Evolutionary conservation across 2,329 filamentous ascomycete genomes (phyloP).

Genomic region (Clonostachys sp.): DNA sequence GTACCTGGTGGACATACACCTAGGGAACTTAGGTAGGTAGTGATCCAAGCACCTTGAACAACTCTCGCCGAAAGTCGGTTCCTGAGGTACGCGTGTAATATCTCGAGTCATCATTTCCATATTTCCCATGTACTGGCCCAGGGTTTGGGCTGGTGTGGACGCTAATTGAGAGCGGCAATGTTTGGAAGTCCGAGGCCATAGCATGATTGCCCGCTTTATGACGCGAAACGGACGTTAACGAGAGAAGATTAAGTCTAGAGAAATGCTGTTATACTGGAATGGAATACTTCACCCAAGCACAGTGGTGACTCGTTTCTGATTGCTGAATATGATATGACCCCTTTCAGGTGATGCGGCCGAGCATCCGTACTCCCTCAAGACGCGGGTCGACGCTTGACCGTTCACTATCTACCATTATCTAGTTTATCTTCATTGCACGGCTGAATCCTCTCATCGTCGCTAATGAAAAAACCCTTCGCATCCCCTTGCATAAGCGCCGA

Average conservation of each 20-base stretch:
- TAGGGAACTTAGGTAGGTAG: no score
- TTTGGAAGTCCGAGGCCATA: no score
- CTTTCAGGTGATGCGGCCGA: conserved; percentile 6
- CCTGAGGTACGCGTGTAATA: no score
- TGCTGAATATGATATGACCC: conserved; percentile 8
- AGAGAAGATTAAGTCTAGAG: conserved; percentile 3
- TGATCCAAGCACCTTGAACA: no score
- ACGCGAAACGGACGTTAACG: background rate
- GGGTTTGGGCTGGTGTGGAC: no score
- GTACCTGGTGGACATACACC: no score
- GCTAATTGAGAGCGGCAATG: no score
- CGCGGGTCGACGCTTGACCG: conserved; percentile 8
- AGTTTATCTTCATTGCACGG: conserved; percentile 6
- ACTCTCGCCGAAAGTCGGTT: no score
- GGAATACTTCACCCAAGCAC: conserved; percentile 7
- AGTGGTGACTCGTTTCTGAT: conserved; percentile 7
- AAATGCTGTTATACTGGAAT: conserved; percentile 6
- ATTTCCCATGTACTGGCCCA: no score
- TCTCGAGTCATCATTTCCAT: no score
- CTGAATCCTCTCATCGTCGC: conserved; percentile 7
- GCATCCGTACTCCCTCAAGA: conserved; percentile 8
- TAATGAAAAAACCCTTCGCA: conserved; percentile 6
- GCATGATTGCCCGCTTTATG: background rate
- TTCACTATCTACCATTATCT: conserved; percentile 8
- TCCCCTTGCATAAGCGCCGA: conserved; percentile 9